Evolutionary conservation across 345 rosid genomes (phyloP).

Genomic region (Moricandia arvensis): DNA sequence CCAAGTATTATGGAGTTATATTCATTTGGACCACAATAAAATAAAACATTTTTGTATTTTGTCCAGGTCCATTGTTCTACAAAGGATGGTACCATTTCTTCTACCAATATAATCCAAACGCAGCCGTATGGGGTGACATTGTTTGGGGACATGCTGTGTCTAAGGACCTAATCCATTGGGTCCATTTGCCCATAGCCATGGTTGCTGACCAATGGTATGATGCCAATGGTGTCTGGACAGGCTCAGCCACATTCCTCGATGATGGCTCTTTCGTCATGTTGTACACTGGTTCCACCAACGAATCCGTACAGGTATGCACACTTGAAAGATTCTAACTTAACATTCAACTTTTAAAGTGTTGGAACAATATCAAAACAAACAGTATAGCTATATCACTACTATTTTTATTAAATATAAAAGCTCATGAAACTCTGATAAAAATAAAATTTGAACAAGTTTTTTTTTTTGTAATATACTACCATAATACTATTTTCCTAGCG

Average conservation of each 20-base stretch:
- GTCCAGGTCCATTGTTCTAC: conserved; percentile 74
- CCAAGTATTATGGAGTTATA: background rate
- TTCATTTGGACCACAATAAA: background rate
- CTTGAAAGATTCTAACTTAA: background rate
- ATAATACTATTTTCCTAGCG: background rate
- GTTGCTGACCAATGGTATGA: conserved; percentile 78
- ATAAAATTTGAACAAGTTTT: background rate
- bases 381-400: background rate
- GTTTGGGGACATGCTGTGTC: conserved; percentile 97
- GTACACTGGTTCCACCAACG: conserved; percentile 71
- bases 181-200: conserved; percentile 77
- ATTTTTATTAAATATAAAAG: background rate
- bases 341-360: background rate
- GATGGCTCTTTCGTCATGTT: conserved; percentile 70
- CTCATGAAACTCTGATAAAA: background rate
- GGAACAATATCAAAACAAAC: background rate
- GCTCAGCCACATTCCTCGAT: conserved; percentile 77
- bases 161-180: conserved; percentile 87
- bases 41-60: background rate
- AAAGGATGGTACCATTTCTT: conserved; percentile 92
- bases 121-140: conserved; percentile 93
- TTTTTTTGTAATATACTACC: background rate
- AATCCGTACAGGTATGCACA: conserved; percentile 54
- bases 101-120: conserved; percentile 90
- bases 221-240: conserved; percentile 83